Conservation (phyloP, 23 red algal genomes). For the Gracilaria vermiculophylla region DNA sequence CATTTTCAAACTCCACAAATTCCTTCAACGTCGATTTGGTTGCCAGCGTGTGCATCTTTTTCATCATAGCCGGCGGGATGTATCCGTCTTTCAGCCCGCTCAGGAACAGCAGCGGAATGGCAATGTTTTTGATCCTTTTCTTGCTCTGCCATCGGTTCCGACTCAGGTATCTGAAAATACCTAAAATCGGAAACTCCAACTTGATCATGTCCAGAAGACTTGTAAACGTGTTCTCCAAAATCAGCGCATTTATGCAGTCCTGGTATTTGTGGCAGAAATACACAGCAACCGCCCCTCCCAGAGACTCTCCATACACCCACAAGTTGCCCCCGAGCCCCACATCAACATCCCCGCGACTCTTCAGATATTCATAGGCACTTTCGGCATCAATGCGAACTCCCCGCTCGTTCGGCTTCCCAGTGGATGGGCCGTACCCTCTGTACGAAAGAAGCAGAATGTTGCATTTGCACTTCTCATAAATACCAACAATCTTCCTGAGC, state of each 20-base stretch:
- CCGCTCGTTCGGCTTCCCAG: conserved; percentile 80
- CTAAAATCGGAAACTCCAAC: conserved; percentile 74
- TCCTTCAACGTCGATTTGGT: conserved; percentile 46
- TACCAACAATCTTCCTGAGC: conserved; percentile 73
- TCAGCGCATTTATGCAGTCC: conserved; percentile 74
- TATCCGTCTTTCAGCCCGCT: conserved; percentile 86
- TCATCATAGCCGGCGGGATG: conserved; percentile 96
- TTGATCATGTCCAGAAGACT: conserved; percentile 95
- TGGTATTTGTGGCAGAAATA: conserved; percentile 78
- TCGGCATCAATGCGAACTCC: conserved; percentile 87
- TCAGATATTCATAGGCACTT: conserved; percentile 81
- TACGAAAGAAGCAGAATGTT: conserved; percentile 91
- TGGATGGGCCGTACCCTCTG: conserved; percentile 81
- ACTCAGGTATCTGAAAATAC: conserved; percentile 74
- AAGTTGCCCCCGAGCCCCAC: conserved; percentile 45
- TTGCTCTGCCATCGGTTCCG: conserved; percentile 84
- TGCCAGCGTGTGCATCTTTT: conserved; percentile 71
- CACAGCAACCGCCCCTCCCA: conserved; percentile 92
- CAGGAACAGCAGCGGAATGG: conserved; percentile 87
- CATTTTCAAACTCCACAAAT: conserved; percentile 81
- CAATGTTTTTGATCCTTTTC: conserved; percentile 61
- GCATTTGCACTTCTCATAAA: conserved; percentile 58
- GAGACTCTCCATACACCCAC: conserved; percentile 93
- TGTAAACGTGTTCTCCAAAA: conserved; percentile 97
- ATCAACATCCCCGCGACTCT: conserved; percentile 63